phyloP scores from a whole-genome alignment of 148 eudicot species.

The Amaranthus palmeri region DNA sequence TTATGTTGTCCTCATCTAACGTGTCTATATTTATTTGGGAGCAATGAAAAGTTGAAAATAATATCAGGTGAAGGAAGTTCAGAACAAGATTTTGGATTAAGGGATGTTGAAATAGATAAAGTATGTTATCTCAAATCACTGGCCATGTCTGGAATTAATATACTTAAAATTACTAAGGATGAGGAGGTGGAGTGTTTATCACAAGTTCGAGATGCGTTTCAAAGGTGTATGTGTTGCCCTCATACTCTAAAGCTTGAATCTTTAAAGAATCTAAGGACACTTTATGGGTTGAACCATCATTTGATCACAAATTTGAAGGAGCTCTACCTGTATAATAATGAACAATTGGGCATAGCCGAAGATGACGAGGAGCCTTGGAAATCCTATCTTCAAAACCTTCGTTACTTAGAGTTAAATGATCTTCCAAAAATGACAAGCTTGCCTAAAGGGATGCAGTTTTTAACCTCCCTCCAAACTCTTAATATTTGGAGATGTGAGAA shows the following conservation, averaged over 20 bases:
- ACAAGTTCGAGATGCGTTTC: constrained; percentile 10
- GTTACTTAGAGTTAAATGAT: background rate
- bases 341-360: background rate
- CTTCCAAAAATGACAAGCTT: background rate
- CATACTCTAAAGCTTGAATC: background rate
- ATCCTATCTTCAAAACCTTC: constrained; percentile 15
- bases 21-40: no score
- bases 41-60: no score
- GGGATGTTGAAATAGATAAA: no score
- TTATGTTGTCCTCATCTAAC: constrained; percentile 14
- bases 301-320: constrained; percentile 13
- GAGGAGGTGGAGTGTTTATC: background rate
- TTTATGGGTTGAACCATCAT: constrained; percentile 19
- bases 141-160: no score
- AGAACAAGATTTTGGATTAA: no score
- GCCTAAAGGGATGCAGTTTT: constrained; percentile 14
- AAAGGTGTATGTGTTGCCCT: constrained; percentile 8
- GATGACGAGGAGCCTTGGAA: constrained; percentile 7
- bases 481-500: background rate
- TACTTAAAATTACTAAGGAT: background rate
- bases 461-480: constrained; percentile 20
- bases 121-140: no score
- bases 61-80: no score
- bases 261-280: background rate
- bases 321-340: background rate